Evolutionary conservation across 495 filamentous ascomycete species (phyloP).

Genomic region (Jackrogersella minutella): DNA sequence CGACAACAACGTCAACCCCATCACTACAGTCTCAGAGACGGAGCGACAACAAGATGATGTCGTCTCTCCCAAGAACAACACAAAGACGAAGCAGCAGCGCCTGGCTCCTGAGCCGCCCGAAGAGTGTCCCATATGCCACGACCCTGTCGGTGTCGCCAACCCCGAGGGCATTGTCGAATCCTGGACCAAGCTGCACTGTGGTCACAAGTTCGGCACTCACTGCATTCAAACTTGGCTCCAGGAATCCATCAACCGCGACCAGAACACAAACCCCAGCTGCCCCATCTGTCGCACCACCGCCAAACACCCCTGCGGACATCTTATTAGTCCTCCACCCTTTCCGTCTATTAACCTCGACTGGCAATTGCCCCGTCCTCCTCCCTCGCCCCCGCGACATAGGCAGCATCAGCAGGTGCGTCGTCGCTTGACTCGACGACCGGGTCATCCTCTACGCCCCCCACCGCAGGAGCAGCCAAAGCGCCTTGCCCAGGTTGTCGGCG

Average conservation of each 20-base stretch:
- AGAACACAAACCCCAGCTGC: constrained; percentile 45
- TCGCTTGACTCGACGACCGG: constrained; percentile 36
- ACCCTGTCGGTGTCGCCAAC: constrained; percentile 46
- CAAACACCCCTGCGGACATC: constrained; percentile 53
- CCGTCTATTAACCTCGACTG: constrained; percentile 21
- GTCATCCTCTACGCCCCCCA: constrained; percentile 35
- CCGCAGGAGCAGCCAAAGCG: constrained; percentile 28
- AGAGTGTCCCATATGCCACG: constrained; percentile 56
- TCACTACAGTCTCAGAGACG: not conserved
- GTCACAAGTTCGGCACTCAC: constrained; percentile 54
- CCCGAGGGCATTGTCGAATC: constrained; percentile 51
- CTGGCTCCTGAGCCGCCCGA: constrained; percentile 29
- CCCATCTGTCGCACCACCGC: constrained; percentile 52
- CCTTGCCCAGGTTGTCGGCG: constrained; percentile 37
- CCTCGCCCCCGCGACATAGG: constrained; percentile 32
- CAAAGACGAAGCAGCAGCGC: constrained; percentile 14
- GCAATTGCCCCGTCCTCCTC: constrained; percentile 33
- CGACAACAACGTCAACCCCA: not conserved
- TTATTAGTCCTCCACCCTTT: constrained; percentile 38
- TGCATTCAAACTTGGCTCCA: constrained; percentile 58
- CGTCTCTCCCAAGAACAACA: constrained; percentile 13
- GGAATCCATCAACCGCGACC: constrained; percentile 45
- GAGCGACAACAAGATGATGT: not conserved
- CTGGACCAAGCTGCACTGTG: constrained; percentile 55
- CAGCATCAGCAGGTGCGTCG: constrained; percentile 37